phyloP scores from a whole-genome alignment of 495 filamentous ascomycete species.

The Aspergillus indologenus region DNA sequence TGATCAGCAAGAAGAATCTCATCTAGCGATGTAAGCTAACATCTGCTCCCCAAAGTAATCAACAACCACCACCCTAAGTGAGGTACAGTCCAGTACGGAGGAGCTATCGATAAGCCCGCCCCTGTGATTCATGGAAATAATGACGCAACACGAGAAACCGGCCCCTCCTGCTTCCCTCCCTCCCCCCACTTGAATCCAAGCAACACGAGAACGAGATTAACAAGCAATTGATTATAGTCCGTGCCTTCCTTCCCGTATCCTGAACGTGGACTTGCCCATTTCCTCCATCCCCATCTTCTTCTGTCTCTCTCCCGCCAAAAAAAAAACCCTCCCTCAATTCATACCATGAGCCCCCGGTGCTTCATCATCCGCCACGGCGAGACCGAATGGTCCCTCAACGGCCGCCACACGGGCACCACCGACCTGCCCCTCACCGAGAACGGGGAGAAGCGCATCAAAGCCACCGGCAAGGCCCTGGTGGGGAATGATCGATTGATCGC shows the following conservation, averaged over 20 bases:
- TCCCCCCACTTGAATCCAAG: too few species aligned
- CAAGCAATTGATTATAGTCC: too few species aligned
- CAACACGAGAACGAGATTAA: background rate
- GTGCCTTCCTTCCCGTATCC: too few species aligned
- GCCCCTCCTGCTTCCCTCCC: background rate
- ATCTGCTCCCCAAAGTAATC: too few species aligned
- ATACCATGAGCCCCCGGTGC: conserved; percentile 67
- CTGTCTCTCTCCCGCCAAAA: background rate
- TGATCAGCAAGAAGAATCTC: too few species aligned
- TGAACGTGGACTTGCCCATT: too few species aligned
- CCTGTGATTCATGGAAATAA: background rate
- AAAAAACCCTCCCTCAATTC: background rate
- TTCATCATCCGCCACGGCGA: conserved; percentile 95
- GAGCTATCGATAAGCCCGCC: too few species aligned
- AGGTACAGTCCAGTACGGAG: too few species aligned
- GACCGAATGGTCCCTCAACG: conserved; percentile 95
- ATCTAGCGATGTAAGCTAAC: too few species aligned
- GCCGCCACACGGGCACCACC: conserved; percentile 81
- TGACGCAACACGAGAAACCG: background rate
- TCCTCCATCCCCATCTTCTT: background rate
- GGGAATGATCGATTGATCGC: conserved; percentile 84
- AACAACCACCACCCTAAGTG: too few species aligned
- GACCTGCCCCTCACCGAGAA: conserved; percentile 84
- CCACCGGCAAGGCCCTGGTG: conserved; percentile 79
- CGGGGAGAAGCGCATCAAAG: conserved; percentile 78